These are phyloP conservation scores for Anisodus acutangulus DNA, from an alignment of 257 asterid species.

Conservation along the genomic window DNA sequence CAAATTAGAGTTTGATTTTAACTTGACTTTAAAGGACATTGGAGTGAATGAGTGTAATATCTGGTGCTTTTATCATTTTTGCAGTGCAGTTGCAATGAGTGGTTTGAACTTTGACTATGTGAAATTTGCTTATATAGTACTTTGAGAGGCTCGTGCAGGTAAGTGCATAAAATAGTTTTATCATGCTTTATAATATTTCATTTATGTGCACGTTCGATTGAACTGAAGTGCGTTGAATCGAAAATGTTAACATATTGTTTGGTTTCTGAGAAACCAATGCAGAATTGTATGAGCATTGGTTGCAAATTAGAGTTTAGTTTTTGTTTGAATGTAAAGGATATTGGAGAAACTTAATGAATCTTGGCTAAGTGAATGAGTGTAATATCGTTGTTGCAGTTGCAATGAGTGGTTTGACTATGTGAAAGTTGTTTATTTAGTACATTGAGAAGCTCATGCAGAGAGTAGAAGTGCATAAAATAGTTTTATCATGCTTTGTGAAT, in stretches of 20 bases:
- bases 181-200: not conserved
- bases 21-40: not conserved
- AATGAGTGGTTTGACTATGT: conserved; percentile 13
- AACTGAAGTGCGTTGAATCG: not conserved
- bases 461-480: not conserved
- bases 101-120: not conserved
- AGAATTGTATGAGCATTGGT: conserved; percentile 13
- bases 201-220: not conserved
- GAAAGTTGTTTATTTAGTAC: not conserved
- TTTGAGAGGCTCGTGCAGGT: not conserved
- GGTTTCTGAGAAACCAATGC: not conserved
- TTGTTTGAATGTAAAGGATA: not conserved
- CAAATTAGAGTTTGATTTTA: not conserved
- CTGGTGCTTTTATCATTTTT: not conserved
- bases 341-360: not conserved
- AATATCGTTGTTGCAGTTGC: not conserved
- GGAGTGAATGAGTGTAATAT: not conserved
- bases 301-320: not conserved
- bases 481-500: conserved; percentile 1
- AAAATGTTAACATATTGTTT: not conserved
- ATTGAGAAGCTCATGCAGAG: not conserved
- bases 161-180: not conserved
- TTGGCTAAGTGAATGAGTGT: conserved; percentile 17
- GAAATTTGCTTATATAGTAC: not conserved
- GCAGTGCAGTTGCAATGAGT: not conserved